A percentile compares a stretch with the other conserved stretches of the same genome.
phyloP scores from a whole-genome alignment of 441 rosid genomes.

The Erodium trifolium region DNA sequence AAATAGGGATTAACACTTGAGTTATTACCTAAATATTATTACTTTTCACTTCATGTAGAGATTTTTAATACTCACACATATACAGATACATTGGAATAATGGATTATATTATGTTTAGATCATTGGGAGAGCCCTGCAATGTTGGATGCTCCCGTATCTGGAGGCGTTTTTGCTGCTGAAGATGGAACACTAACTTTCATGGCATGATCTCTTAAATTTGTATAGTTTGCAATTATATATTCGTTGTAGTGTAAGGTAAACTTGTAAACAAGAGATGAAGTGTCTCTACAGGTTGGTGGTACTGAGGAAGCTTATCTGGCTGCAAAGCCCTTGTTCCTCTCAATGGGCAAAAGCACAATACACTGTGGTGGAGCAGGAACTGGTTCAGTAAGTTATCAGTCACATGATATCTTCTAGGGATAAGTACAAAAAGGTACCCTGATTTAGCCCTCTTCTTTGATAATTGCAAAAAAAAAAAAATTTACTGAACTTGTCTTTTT shows the following conservation, averaged over 20 bases:
- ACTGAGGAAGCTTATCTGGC: conserved; percentile 57
- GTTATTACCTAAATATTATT: conserved; percentile 11
- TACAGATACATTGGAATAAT: neutral
- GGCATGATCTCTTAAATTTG: conserved; percentile 31
- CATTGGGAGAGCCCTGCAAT: conserved; percentile 57
- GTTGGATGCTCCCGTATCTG: conserved; percentile 97
- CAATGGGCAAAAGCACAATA: conserved; percentile 70
- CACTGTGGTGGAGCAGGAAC: conserved; percentile 91
- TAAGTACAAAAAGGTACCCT: neutral
- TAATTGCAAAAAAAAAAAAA: too few relatives aligned
- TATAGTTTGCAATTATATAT: neutral
- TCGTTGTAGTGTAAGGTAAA: conserved; percentile 7
- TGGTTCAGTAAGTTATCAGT: conserved; percentile 64
- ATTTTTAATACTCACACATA: neutral
- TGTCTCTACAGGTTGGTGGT: conserved; percentile 79
- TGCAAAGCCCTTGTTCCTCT: conserved; percentile 58
- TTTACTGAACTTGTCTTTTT: too few relatives aligned
- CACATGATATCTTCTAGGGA: neutral
- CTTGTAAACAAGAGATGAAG: conserved; percentile 16
- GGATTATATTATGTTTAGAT: conserved; percentile 27
- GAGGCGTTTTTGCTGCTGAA: conserved; percentile 90
- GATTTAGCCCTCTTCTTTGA: too few relatives aligned
- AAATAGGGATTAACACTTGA: conserved; percentile 8
- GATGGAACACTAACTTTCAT: conserved; percentile 73
- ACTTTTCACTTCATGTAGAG: neutral